Base-by-base conservation (phyloP, 192 early-diverging fungal species). In the Entomortierella beljakovae region DNA sequence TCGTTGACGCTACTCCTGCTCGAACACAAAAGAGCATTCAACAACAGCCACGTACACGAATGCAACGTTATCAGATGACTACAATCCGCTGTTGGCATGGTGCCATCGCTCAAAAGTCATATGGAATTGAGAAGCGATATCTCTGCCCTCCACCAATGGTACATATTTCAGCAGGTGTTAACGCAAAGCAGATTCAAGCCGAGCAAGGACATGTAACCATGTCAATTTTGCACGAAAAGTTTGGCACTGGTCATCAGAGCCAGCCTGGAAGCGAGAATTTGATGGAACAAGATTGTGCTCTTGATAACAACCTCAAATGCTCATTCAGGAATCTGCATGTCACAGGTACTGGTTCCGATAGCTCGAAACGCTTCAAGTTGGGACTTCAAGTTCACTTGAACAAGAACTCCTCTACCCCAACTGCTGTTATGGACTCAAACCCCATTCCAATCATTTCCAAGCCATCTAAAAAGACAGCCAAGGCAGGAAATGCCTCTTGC, bases 91-190 rank as follows among this genome's bases (percentile, higher is more conserved):
- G 94, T 71, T 87, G 90, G 71, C 93, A 95, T 43, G 91, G 94
- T 6, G 76, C 89, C 2, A 95, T 95, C n/a, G 95, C 93, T 1
- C 96, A 98, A 84, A 98, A 98, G 83, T 95, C 94, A 3, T 98
- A 98, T 85, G 96, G 95, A 28, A 89, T 88, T 73, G 96, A 98
- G 72, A 98, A 96, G 77, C 89, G 96, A 8, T 93, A 92, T 74
- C 75, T 93, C 52, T 92, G 91, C 62, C 92, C 93, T 49, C 92
- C 93, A 33, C 93, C 93, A 7, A 88, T 92, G 33, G 88, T 94
- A 15, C 83, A 85, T 33, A 76, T 93, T 69, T 76, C 87, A 38
- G 64, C 68, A 11, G 68, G 81, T 29, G 67, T 73, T 15, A 74
- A 77, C 51, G 76, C 61, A 13, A 79, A 70, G 62, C 66, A 82